These are phyloP conservation scores for Tubosaeta sp. DNA, from an alignment of 768 basidiomycete species.

Conservation along the genomic window DNA sequence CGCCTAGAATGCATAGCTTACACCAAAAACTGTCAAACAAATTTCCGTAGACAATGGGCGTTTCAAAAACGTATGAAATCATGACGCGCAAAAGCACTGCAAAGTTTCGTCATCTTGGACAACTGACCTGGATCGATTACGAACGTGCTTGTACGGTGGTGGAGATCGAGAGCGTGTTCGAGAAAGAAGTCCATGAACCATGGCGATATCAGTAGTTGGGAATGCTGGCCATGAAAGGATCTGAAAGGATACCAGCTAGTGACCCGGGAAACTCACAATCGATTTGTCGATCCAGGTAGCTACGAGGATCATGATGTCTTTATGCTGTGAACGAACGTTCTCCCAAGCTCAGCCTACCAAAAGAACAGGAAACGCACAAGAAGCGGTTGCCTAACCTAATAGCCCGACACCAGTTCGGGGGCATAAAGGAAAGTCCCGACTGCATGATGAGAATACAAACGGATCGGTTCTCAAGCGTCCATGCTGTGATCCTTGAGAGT, in stretches of 20 bases:
- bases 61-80: background rate
- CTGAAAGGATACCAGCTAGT: background rate
- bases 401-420: too few relatives aligned
- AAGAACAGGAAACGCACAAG: too few relatives aligned
- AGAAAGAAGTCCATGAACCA: background rate
- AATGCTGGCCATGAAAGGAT: background rate
- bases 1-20: too few relatives aligned
- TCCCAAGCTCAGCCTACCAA: too few relatives aligned
- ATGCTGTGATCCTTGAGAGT: too few relatives aligned
- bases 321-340: background rate
- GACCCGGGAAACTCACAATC: background rate
- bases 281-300: background rate
- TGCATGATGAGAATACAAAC: too few relatives aligned
- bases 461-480: too few relatives aligned
- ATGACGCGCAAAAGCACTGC: background rate
- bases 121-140: background rate
- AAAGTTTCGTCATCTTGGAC: background rate
- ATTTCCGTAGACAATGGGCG: too few relatives aligned
- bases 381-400: too few relatives aligned
- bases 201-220: too few relatives aligned
- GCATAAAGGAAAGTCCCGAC: too few relatives aligned
- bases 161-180: background rate
- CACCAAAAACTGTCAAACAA: too few relatives aligned
- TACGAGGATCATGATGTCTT: background rate
- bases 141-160: background rate